Evolutionary conservation across 108 stramenopile species (phyloP).

Genomic region (Cyclotella distinguenda): DNA sequence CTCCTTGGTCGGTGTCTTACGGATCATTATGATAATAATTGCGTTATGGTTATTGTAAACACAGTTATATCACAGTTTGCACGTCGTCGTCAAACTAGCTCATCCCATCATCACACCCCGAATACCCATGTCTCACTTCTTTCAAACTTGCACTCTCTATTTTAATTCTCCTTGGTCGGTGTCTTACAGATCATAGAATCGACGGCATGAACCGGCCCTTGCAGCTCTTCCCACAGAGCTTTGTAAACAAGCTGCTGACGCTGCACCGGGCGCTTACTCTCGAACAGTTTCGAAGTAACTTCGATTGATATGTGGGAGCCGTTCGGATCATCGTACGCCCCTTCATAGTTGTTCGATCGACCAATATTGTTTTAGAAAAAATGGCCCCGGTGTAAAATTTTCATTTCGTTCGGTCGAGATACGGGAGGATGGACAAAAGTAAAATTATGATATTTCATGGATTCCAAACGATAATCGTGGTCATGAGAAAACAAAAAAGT

Average conservation of each 20-base stretch:
- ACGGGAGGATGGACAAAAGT: neutral
- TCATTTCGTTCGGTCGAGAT: neutral
- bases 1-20: slow-evolving; percentile 82
- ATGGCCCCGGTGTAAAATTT: neutral
- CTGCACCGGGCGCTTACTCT: slow-evolving; percentile 83
- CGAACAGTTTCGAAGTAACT: slow-evolving; percentile 75
- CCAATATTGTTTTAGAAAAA: slow-evolving; percentile 5
- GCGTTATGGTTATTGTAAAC: no score
- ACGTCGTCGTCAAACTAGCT: no score
- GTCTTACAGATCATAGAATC: slow-evolving; percentile 92
- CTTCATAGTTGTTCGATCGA: no score
- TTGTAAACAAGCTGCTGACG: slow-evolving; percentile 92
- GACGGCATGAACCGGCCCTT: slow-evolving; percentile 89
- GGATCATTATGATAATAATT: no score
- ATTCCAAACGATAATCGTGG: neutral
- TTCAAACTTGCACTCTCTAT: no score
- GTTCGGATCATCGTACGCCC: slow-evolving; percentile 90
- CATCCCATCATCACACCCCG: no score
- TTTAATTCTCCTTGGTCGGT: slow-evolving; percentile 53
- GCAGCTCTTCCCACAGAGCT: slow-evolving; percentile 91
- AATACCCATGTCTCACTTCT: no score
- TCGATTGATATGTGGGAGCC: slow-evolving; percentile 87
- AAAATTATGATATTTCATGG: neutral
- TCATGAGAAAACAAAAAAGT: neutral
- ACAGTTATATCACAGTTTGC: no score